These are phyloP conservation scores for Exophiala viscosa DNA, from an alignment of 2,329 filamentous ascomycete species.

Conservation along the genomic window DNA sequence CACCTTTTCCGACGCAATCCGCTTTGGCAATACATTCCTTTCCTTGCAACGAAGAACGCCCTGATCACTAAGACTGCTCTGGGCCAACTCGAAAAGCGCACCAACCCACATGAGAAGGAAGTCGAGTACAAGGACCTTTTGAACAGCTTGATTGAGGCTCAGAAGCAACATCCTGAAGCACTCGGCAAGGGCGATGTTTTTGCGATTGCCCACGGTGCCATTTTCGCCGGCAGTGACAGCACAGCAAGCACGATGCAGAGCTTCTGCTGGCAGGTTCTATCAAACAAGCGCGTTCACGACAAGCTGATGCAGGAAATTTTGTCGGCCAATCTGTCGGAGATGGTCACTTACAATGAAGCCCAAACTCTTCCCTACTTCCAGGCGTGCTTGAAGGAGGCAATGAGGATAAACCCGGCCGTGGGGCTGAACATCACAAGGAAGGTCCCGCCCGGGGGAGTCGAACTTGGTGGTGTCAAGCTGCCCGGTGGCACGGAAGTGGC, in stretches of 20 bases:
- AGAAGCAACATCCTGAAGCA: conserved; percentile 47
- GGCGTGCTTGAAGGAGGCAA: conserved; percentile 28
- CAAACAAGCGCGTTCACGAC: conserved; percentile 42
- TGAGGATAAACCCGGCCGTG: conserved; percentile 28
- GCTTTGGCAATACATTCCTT: conserved; percentile 44
- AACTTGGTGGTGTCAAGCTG: conserved; percentile 22
- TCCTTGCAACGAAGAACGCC: conserved; percentile 44
- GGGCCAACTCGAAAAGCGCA: conserved; percentile 46
- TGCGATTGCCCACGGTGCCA: conserved; percentile 55
- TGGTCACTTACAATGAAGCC: conserved; percentile 24
- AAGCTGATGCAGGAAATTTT: conserved; percentile 47
- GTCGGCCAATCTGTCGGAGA: conserved; percentile 21
- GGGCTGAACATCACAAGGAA: conserved; percentile 31
- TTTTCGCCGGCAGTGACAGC: conserved; percentile 53
- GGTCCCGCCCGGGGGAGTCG: conserved; percentile 25
- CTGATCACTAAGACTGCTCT: conserved; percentile 49
- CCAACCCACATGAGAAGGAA: conserved; percentile 32
- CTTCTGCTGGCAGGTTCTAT: conserved; percentile 52
- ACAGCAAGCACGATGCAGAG: conserved; percentile 59
- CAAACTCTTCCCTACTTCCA: conserved; percentile 26
- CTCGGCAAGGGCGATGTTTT: conserved; percentile 55
- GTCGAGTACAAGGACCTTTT: conserved; percentile 50
- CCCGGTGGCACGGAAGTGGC: conserved; percentile 20
- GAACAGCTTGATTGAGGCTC: conserved; percentile 51
- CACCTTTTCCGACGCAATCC: conserved; percentile 49